Base-by-base conservation (phyloP, 352 stramenopile genomes). In the Phytopythium mirpurense region DNA sequence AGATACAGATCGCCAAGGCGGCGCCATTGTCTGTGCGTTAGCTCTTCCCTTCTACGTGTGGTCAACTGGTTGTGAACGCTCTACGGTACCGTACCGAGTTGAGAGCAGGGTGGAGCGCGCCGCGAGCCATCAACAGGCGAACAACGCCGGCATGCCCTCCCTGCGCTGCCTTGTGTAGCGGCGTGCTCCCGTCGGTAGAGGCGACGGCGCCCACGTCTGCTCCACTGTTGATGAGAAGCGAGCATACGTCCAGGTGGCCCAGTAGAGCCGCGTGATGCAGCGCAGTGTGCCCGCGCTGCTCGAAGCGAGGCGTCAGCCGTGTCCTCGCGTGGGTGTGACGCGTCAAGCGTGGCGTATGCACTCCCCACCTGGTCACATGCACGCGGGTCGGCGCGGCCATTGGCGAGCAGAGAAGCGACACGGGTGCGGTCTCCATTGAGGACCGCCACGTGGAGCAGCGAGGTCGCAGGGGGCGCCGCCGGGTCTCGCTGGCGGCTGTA, bases 161-260 rank as follows among this genome's bases (percentile, higher is more conserved):
- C 35, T 74, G 65, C 15, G 67, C 67, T 23, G 70, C 70, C 67
- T 79, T 79, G 31, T 79, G 67, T 9, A 79, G 56, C 23, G 70
- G 46, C 15, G 64, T 68, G 47, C 36, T 70, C 35, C 44, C 53
- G 15, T 65, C 56, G 7, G 35, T 23, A 5, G 0, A 12, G 31
- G 60, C 53, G 24, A 42, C 31, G 18, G 46, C 49, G 12, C 70
- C 67, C 11, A 57, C 42, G 23, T 66, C 53, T 19, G 58, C 61
- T 19, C 61, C 64, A 18, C 40, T 32, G 6, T 48, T 37, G 23
- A 77, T 53, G 1, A 76, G 53, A 18, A 79, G 19, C 2, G 61
- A 49, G 44, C 65, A 76, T 5, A 70, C 55, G 40, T 61, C 51
- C 7, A 45, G 11, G 24, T 63, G 50, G 5, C 67, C 70, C 35